Evolutionary conservation across 2,329 filamentous ascomycete genomes (phyloP).

Genomic region (Endoconidiophora laricicola): DNA sequence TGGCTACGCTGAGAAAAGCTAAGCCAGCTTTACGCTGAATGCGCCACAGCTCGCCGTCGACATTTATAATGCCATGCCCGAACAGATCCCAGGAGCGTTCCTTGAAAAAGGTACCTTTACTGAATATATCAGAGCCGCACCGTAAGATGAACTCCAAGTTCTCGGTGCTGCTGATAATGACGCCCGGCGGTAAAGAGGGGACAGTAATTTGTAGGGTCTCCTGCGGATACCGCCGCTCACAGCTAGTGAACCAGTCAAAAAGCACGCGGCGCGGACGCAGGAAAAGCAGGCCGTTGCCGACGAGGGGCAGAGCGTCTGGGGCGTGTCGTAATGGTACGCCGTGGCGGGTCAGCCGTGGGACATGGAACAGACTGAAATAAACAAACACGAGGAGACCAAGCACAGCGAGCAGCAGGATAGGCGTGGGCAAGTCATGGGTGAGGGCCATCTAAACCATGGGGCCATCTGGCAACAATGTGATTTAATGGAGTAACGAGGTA

Average conservation of each 20-base stretch:
- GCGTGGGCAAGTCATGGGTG: neutral
- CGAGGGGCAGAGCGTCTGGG: slow-evolving; percentile 34
- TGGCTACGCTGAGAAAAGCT: slow-evolving; percentile 40
- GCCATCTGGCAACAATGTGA: neutral
- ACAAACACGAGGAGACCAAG: slow-evolving; percentile 26
- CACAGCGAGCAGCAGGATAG: slow-evolving; percentile 7
- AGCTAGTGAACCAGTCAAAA: slow-evolving; percentile 45
- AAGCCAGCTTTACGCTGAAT: slow-evolving; percentile 45
- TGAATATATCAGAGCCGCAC: slow-evolving; percentile 37
- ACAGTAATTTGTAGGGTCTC: slow-evolving; percentile 48
- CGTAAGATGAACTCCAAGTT: slow-evolving; percentile 48
- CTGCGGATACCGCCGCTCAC: slow-evolving; percentile 37
- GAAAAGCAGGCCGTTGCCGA: slow-evolving; percentile 46
- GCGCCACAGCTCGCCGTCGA: slow-evolving; percentile 46
- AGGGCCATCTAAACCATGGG: neutral
- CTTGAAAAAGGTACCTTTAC: slow-evolving; percentile 47
- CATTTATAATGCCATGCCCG: slow-evolving; percentile 50
- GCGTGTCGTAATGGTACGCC: slow-evolving; percentile 16
- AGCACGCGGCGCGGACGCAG: slow-evolving; percentile 41
- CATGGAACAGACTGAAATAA: slow-evolving; percentile 36
- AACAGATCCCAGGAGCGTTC: slow-evolving; percentile 45
- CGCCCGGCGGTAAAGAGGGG: slow-evolving; percentile 43
- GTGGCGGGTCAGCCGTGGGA: slow-evolving; percentile 17
- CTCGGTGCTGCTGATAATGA: slow-evolving; percentile 44
- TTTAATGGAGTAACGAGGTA: neutral